phyloP scores from a whole-genome alignment of 139 green algal species.

The Astrephomene gubernaculifera region DNA sequence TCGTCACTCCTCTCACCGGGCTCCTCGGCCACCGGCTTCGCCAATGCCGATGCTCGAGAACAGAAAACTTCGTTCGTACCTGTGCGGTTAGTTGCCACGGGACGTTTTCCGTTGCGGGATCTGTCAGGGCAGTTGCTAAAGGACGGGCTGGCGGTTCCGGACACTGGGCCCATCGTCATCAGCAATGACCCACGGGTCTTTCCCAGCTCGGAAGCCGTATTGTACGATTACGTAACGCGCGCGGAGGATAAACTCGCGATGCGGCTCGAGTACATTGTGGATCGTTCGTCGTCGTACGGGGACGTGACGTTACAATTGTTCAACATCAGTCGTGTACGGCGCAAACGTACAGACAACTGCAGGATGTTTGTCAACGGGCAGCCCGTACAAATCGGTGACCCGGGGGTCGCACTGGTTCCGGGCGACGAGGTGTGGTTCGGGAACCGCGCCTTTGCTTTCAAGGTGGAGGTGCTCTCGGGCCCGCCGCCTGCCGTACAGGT shows the following conservation, averaged over 20 bases:
- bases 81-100: conserved; percentile 5
- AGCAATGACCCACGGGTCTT: conserved; percentile 36
- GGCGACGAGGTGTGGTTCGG: conserved; percentile 42
- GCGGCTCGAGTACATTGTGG: conserved; percentile 38
- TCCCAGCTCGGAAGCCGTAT: conserved; percentile 6
- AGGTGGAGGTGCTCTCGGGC: conserved; percentile 6
- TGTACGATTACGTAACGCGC: background rate
- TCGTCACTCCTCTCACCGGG: no score
- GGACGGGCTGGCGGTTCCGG: background rate
- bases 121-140: background rate
- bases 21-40: no score
- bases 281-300: conserved; percentile 9
- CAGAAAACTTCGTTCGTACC: background rate
- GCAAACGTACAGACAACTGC: conserved; percentile 1
- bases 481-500: conserved; percentile 2
- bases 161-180: conserved; percentile 27
- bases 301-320: conserved; percentile 33
- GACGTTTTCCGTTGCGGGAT: background rate
- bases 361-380: conserved; percentile 23
- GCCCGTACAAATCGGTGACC: conserved; percentile 25
- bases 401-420: conserved; percentile 7
- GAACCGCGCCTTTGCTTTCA: background rate
- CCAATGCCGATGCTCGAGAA: no score
- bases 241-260: conserved; percentile 12
- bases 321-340: conserved; percentile 34